phyloP scores from a whole-genome alignment of 495 filamentous ascomycete genomes.

The Clohesyomyces aquaticus region DNA sequence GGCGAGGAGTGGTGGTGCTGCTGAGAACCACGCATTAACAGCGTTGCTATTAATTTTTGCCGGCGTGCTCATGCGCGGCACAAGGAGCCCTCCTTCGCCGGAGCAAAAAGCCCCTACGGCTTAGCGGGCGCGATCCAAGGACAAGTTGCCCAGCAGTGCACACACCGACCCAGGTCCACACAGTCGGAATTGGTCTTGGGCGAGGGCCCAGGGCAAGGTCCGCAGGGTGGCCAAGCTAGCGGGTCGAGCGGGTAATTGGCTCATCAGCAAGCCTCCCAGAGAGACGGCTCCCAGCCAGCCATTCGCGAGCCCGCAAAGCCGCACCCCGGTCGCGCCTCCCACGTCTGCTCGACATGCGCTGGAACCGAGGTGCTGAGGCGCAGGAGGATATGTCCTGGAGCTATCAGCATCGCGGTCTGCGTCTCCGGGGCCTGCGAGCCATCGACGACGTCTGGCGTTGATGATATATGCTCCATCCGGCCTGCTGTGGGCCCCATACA shows the following conservation, averaged over 20 bases:
- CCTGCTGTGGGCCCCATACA: no score
- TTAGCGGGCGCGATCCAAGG: constrained; percentile 13
- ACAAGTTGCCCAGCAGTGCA: constrained; percentile 13
- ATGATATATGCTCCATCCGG: no score
- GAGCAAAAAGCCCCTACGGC: neutral
- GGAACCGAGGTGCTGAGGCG: no score
- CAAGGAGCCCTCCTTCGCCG: neutral
- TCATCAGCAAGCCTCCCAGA: constrained; percentile 10
- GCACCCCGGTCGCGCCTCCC: constrained; percentile 6
- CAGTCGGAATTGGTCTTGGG: constrained; percentile 7
- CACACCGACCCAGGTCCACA: constrained; percentile 4
- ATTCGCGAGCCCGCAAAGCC: neutral
- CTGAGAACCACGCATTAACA: constrained; percentile 22
- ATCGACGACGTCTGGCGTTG: no score
- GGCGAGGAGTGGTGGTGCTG: neutral
- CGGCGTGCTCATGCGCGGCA: constrained; percentile 1
- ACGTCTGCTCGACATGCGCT: constrained; percentile 7
- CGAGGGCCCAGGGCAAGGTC: neutral
- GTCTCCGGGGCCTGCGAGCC: no score
- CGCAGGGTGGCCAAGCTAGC: neutral
- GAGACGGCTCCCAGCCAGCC: constrained; percentile 2
- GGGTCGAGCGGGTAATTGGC: constrained; percentile 7
- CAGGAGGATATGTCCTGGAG: no score
- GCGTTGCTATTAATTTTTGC: constrained; percentile 22
- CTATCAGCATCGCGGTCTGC: neutral